Evolutionary conservation across 2,329 filamentous ascomycete genomes (phyloP).

Genomic region (Paecilomyces dactylethromorphus): DNA sequence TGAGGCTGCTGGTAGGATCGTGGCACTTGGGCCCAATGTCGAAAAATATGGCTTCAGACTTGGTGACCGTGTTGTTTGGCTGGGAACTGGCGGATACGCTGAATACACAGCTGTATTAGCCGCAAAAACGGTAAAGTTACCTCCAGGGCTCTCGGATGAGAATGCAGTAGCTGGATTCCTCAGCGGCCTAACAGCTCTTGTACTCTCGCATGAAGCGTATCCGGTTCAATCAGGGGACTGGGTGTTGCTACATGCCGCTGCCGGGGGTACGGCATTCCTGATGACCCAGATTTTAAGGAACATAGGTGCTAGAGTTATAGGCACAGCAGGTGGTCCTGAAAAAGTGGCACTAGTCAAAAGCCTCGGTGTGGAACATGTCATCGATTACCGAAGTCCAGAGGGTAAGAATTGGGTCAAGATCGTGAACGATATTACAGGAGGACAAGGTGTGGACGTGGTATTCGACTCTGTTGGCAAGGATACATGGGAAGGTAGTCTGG

Average conservation of each 20-base stretch:
- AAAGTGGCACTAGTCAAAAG: slow-evolving; percentile 60
- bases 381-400: slow-evolving; percentile 72
- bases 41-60: slow-evolving; percentile 43
- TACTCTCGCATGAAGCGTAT: slow-evolving; percentile 64
- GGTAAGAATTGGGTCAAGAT: slow-evolving; percentile 69
- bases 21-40: slow-evolving; percentile 47
- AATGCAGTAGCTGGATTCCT: slow-evolving; percentile 59
- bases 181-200: slow-evolving; percentile 72
- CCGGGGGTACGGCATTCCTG: slow-evolving; percentile 66
- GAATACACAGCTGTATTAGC: slow-evolving; percentile 48
- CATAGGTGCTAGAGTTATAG: slow-evolving; percentile 68
- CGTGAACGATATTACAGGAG: slow-evolving; percentile 71
- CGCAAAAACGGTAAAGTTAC: slow-evolving; percentile 50
- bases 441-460: slow-evolving; percentile 62
- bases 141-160: slow-evolving; percentile 49
- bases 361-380: slow-evolving; percentile 56
- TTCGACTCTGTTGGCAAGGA: slow-evolving; percentile 74
- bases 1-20: slow-evolving; percentile 64
- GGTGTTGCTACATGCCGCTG: slow-evolving; percentile 72
- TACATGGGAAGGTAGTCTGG: slow-evolving; percentile 67
- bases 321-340: slow-evolving; percentile 61
- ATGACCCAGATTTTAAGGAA: slow-evolving; percentile 63
- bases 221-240: slow-evolving; percentile 64
- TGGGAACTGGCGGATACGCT: slow-evolving; percentile 47
- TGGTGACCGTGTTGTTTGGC: slow-evolving; percentile 64